These are phyloP conservation scores for Penicillium canescens DNA, from an alignment of 495 filamentous ascomycete species.

Conservation along the genomic window DNA sequence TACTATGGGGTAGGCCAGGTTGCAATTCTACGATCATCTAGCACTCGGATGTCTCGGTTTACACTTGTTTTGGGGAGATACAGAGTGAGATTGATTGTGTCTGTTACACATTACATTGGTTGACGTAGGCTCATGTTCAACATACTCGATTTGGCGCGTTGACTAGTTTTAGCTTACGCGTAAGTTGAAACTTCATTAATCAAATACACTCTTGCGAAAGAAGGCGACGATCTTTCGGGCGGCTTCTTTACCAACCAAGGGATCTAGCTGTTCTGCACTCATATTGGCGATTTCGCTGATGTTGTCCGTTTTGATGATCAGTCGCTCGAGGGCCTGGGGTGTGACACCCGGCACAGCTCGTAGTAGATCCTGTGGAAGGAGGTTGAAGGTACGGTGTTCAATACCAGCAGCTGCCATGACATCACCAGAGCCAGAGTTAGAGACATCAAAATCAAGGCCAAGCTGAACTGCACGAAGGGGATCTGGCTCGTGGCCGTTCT, in stretches of 20 bases:
- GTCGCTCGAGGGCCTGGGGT: conserved; percentile 65
- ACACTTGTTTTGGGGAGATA: conserved; percentile 8
- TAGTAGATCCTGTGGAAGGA: conserved; percentile 83
- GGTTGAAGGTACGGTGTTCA: conserved; percentile 59
- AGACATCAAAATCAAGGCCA: conserved; percentile 66
- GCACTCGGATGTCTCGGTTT: conserved; percentile 34
- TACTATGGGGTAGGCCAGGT: conserved; percentile 1
- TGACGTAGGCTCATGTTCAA: neutral
- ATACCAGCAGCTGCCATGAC: conserved; percentile 57
- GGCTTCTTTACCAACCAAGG: conserved; percentile 76
- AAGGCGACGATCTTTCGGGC: conserved; percentile 78
- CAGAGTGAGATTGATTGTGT: neutral
- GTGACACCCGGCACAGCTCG: conserved; percentile 83
- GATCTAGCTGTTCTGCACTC: conserved; percentile 67
- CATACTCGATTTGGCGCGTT: neutral
- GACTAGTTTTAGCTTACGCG: neutral
- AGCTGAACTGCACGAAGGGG: conserved; percentile 82
- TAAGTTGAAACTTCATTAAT: conserved; percentile 21
- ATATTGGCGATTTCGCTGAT: conserved; percentile 87
- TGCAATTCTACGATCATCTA: conserved; percentile 1
- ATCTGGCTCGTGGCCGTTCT: conserved; percentile 83
- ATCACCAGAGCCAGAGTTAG: conserved; percentile 55
- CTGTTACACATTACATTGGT: neutral
- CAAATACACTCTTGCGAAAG: conserved; percentile 81
- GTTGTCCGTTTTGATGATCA: conserved; percentile 73